Percentiles rank a stretch among this genome's conserved stretches.
Evolutionary conservation across 345 rosid genomes (phyloP).

Genomic region (Raphanus sativus): DNA sequence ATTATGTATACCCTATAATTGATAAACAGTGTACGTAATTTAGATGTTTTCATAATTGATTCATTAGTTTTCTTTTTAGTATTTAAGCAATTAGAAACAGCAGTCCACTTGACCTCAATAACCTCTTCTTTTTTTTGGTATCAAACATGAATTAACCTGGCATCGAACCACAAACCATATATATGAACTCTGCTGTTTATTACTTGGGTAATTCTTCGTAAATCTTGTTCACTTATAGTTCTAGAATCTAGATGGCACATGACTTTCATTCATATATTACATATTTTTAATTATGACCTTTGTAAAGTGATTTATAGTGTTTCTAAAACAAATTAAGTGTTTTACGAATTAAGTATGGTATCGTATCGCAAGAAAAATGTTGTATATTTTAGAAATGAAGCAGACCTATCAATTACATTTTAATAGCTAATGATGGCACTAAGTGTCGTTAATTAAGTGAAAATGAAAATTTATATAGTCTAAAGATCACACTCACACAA

Average conservation of each 20-base stretch:
- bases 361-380: not conserved
- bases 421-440: not conserved
- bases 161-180: not conserved
- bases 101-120: not conserved
- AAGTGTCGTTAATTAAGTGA: not conserved
- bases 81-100: not conserved
- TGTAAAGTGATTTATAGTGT: not conserved
- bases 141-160: not conserved
- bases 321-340: not conserved
- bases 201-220: not conserved
- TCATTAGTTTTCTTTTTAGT: not conserved
- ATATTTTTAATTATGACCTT: not conserved
- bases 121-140: too few species aligned
- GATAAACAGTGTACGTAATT: not conserved
- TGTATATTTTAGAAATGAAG: not conserved
- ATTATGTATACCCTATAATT: conserved; percentile 12
- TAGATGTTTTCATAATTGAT: not conserved
- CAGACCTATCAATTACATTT: not conserved
- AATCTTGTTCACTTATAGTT: not conserved
- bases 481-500: not conserved
- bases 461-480: not conserved
- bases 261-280: not conserved
- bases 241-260: not conserved
- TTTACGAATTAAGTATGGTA: not conserved
- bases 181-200: not conserved